Base-by-base conservation (phyloP, 1,284 basidiomycete species). In the Rhodotorula sp. region DNA sequence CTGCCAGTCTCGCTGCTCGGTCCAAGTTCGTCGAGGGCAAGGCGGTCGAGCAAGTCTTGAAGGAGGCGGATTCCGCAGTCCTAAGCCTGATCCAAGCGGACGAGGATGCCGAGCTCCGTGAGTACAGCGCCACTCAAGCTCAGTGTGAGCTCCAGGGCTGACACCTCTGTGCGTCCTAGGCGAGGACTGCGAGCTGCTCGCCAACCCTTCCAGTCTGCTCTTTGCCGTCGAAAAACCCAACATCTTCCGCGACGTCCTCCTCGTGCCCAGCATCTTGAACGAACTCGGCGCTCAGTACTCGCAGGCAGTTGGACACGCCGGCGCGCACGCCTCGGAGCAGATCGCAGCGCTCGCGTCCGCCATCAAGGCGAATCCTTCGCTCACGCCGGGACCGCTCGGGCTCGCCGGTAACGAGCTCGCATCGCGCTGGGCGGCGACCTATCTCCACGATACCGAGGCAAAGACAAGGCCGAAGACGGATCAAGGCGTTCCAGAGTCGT, bases 191-290 rank as follows among this genome's bases (percentile, higher is more conserved):
- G n/a, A 23, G 10, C 18, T 60, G 20, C 65, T 77, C 26, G 60
- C 65, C 21, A 72, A 73, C 48, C 76, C 76, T 1, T 68, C 71
- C 21, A 73, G 69, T 3, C 68, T 75, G 21, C 68, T 77, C 34
- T 77, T 77, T 43, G 68, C 73, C 12, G 60, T 75, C 65, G 76
- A 77, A 34, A 71, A 72, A 57, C 71, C 73, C 20, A 77, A 77
- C 64, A 77, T 77, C 58, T 77, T 62, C 66, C n/a, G 56, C 31
- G 74, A 77, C 46, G 62, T 69, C 5, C n/a, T 70, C 43, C 56
- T 62, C 46, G 34, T 34, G 2, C 21, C 54, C 7, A 14, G n/a
- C 3, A 2, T 34, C 7, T 29, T 49, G 12, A 14, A 21, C 26
- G 16, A 56, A 29, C n/a, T 62, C 62, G 43, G 12, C 58, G 43